phyloP scores from a whole-genome alignment of 805 yeast species.

The Wickerhamiella musiphila region DNA sequence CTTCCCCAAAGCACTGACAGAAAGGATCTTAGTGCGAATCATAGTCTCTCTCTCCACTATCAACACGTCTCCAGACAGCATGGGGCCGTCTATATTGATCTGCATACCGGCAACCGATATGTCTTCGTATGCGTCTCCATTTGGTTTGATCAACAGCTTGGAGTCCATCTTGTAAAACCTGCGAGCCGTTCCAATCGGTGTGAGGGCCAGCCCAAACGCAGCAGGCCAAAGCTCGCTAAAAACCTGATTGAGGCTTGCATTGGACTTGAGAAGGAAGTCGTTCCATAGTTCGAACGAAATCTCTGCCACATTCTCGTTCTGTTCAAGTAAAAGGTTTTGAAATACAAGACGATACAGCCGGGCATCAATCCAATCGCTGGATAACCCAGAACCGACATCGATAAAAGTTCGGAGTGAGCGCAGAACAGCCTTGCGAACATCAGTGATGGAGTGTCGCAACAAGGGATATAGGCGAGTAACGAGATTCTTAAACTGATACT shows the following conservation, averaged over 20 bases:
- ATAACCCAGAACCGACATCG: slow-evolving; percentile 24
- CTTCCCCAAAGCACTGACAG: slow-evolving; percentile 60
- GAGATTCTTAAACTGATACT: slow-evolving; percentile 52
- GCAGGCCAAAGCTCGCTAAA: slow-evolving; percentile 24
- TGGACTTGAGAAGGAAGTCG: slow-evolving; percentile 26
- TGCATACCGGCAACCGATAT: slow-evolving; percentile 13
- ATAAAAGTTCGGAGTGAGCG: slow-evolving; percentile 66
- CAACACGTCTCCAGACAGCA: slow-evolving; percentile 78
- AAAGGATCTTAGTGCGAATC: slow-evolving; percentile 55
- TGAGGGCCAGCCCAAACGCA: slow-evolving; percentile 48
- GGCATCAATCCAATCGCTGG: slow-evolving; percentile 60
- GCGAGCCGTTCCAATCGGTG: slow-evolving; percentile 90
- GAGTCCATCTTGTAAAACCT: slow-evolving; percentile 74
- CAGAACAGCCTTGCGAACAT: slow-evolving; percentile 77
- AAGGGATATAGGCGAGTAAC: slow-evolving; percentile 91
- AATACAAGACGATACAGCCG: slow-evolving; percentile 56
- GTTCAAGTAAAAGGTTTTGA: slow-evolving; percentile 82
- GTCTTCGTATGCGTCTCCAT: slow-evolving; percentile 33
- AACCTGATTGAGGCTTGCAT: not conserved
- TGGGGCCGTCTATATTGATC: slow-evolving; percentile 85
- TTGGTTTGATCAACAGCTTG: slow-evolving; percentile 58
- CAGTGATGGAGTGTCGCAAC: slow-evolving; percentile 79
- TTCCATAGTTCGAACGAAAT: slow-evolving; percentile 48
- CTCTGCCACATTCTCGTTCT: slow-evolving; percentile 51
- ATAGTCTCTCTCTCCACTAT: slow-evolving; percentile 63